A percentile compares a stretch with the other conserved stretches of the same genome.
Conservation (phyloP, 805 yeast species). For the Lipomyces yamanashiensis region DNA sequence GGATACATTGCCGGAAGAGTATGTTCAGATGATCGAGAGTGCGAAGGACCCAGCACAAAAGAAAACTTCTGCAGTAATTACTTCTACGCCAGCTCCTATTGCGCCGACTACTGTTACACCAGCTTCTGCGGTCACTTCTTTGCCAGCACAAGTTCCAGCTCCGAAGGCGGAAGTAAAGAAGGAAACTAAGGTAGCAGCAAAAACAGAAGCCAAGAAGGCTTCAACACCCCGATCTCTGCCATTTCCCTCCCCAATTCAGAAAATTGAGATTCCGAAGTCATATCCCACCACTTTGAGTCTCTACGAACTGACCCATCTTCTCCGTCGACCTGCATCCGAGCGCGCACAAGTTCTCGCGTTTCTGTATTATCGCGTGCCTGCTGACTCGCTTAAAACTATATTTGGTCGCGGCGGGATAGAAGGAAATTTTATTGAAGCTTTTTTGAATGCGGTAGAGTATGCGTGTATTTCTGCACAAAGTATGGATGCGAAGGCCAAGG, state of each 20-base stretch:
- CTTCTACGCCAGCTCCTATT: no score
- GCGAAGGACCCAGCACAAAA: neutral
- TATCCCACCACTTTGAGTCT: constrained; percentile 14
- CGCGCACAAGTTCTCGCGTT: constrained; percentile 17
- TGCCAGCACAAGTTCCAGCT: no score
- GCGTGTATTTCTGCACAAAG: constrained; percentile 1
- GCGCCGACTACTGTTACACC: no score
- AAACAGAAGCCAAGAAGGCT: neutral
- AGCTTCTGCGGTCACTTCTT: no score
- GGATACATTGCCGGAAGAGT: constrained; percentile 1
- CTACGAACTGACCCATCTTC: constrained; percentile 27
- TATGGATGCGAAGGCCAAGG: neutral
- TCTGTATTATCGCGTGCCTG: constrained; percentile 13
- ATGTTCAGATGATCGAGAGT: neutral
- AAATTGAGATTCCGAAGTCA: constrained; percentile 3
- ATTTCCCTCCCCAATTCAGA: neutral
- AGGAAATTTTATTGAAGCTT: constrained; percentile 23
- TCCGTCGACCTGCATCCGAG: constrained; percentile 27
- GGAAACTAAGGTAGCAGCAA: neutral
- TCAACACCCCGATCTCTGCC: neutral
- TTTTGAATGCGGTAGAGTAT: constrained; percentile 17
- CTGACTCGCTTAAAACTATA: constrained; percentile 3
- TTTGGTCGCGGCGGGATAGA: constrained; percentile 34
- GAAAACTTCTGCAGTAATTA: neutral
- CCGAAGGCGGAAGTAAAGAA: neutral